Conservation (phyloP, 2,329 filamentous ascomycete genomes). For the Hymenoscyphus repandus region DNA sequence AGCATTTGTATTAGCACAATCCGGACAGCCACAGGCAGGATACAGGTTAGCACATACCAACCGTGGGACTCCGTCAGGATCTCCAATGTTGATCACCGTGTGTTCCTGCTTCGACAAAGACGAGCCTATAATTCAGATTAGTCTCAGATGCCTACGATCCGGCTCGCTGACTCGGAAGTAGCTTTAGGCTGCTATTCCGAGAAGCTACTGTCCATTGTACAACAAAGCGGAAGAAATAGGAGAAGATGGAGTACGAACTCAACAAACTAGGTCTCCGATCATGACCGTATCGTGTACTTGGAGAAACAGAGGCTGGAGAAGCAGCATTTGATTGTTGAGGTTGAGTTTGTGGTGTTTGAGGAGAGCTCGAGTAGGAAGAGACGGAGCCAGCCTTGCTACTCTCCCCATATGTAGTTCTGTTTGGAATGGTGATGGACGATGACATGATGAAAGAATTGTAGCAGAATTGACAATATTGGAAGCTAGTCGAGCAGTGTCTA, state of each 20-base stretch:
- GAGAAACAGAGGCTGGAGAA: slow-evolving; percentile 33
- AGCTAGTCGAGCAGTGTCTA: background rate
- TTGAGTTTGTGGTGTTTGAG: slow-evolving; percentile 43
- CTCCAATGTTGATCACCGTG: slow-evolving; percentile 75
- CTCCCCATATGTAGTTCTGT: slow-evolving; percentile 36
- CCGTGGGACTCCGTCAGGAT: slow-evolving; percentile 65
- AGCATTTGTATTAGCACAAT: slow-evolving; percentile 12
- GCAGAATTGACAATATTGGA: background rate
- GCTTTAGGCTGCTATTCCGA: background rate
- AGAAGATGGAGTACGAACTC: slow-evolving; percentile 41
- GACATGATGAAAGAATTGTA: slow-evolving; percentile 41
- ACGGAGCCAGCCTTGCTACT: slow-evolving; percentile 44
- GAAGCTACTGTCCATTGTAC: background rate
- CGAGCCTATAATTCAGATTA: slow-evolving; percentile 49
- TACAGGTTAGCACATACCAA: slow-evolving; percentile 49
- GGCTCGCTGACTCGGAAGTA: background rate
- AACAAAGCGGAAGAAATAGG: background rate
- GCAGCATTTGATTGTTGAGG: slow-evolving; percentile 38
- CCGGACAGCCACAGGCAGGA: slow-evolving; percentile 4
- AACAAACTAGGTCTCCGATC: slow-evolving; percentile 56
- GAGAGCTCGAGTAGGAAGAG: slow-evolving; percentile 53
- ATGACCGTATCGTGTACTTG: slow-evolving; percentile 40
- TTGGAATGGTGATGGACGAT: slow-evolving; percentile 65
- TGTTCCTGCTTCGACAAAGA: slow-evolving; percentile 70
- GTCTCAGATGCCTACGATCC: background rate